These are phyloP conservation scores for Thelephora ganbajun DNA, from an alignment of 768 basidiomycete genomes.

Conservation along the genomic window DNA sequence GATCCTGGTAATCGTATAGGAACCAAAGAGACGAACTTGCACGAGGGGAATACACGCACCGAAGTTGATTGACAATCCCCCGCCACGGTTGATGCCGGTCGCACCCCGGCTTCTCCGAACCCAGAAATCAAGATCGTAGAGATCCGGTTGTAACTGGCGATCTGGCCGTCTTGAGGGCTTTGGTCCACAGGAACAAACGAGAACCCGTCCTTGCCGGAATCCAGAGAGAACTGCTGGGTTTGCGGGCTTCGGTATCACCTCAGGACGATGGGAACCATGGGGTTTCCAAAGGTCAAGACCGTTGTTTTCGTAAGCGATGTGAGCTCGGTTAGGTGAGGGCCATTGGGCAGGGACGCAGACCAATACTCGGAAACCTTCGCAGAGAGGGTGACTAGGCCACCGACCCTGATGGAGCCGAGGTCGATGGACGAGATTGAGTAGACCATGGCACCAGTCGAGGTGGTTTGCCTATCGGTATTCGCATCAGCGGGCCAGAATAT, in stretches of 20 bases:
- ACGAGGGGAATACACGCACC: conserved; percentile 3
- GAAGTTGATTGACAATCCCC: conserved; percentile 37
- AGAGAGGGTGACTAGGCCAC: conserved; percentile 32
- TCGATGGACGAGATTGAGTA: conserved; percentile 39
- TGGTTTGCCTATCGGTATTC: neutral
- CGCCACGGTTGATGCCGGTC: conserved; percentile 39
- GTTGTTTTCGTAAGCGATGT: conserved; percentile 27
- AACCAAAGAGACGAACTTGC: neutral
- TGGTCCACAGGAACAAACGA: conserved; percentile 42
- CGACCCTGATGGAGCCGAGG: conserved; percentile 26
- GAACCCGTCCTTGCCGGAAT: conserved; percentile 38
- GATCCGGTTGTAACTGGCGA: conserved; percentile 31
- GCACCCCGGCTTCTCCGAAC: conserved; percentile 42
- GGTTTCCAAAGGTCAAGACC: conserved; percentile 30
- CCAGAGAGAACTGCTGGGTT: conserved; percentile 32
- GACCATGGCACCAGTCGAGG: conserved; percentile 24
- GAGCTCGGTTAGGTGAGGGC: conserved; percentile 38
- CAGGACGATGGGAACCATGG: conserved; percentile 33
- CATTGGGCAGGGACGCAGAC: conserved; percentile 25
- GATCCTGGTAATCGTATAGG: conserved; percentile 17
- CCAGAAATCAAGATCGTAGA: conserved; percentile 52
- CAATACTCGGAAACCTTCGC: conserved; percentile 38
- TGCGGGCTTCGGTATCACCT: conserved; percentile 41
- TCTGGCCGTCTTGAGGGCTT: conserved; percentile 31
- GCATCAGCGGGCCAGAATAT: neutral